Base-by-base conservation (phyloP, 495 filamentous ascomycete genomes). In the Penicillium lagena region DNA sequence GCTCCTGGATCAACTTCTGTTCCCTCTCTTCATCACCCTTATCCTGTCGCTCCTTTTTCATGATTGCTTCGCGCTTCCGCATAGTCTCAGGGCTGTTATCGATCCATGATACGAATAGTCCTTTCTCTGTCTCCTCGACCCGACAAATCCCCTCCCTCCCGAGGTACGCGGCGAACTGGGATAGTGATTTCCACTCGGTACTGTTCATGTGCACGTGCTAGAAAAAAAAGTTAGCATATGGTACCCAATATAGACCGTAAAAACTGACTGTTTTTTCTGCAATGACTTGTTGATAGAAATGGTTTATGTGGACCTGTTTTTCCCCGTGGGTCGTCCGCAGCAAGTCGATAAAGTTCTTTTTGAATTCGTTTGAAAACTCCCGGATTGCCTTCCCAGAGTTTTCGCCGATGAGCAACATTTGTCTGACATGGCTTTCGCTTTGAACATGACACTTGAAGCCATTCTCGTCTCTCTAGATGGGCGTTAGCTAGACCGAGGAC, bases 201-300 rank as follows among this genome's bases (percentile, higher is more conserved):
- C 89, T 75, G 65, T 96, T 97, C 83, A 96, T 86, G 58, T 97
- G 94, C 11, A 89, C 73, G 58, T 97, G 94, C 59, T 90, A 80
- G 58, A 37, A 32, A 34, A 12, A 39, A 5, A 27, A 34, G 22
- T 53, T 36, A 53, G 50, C 37, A 45, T 29, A 1, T 33, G 22
- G 22, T 6, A 4, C 22, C 9, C 3, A 34, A 11, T 12, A 12
- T 34, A 11, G 32, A 34, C 32, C 32, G n/a, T 2, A 34, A 32
- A 44, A 28, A 59, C 55, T 51, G 15, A 62, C 59, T 32, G 51
- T 40, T 30, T 68, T 68, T 42, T 73, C 66, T 1, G 59, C 55
- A 42, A 73, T 69, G 38, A 61, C 86, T 73, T 88, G 82, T 63
- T 97, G 87, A 60, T 99, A 99, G 59, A 96, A 96, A 40, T 87